A percentile compares a stretch with the other conserved stretches of the same genome.
Evolutionary conservation across 306 rosid species (phyloP).

Genomic region (Corylus avellana): DNA sequence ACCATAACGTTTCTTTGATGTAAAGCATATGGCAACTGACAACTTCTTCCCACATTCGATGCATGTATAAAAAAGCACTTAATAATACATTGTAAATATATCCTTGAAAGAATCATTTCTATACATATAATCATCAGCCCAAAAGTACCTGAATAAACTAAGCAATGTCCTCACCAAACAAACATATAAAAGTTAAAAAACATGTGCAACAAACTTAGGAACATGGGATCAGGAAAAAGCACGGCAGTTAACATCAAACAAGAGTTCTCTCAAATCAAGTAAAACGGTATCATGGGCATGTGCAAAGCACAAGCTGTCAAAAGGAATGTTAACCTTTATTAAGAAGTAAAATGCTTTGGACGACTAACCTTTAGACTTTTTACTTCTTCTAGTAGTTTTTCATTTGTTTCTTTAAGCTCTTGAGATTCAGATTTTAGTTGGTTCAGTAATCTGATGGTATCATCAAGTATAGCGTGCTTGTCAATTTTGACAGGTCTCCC

Average conservation of each 20-base stretch:
- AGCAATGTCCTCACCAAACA: background rate
- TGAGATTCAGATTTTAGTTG: constrained; percentile 74
- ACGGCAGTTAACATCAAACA: background rate
- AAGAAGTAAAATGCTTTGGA: constrained; percentile 1
- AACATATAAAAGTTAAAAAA: background rate
- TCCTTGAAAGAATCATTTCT: background rate
- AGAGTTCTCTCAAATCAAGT: background rate
- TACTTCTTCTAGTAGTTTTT: constrained; percentile 72
- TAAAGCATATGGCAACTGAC: background rate
- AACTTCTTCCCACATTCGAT: background rate
- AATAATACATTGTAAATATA: background rate
- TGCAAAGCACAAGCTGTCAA: background rate
- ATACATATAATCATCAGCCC: background rate
- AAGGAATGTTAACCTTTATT: background rate
- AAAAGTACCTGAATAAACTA: background rate
- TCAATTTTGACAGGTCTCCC: constrained; percentile 72
- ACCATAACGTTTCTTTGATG: background rate
- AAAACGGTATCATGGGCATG: background rate
- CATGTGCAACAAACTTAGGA: background rate
- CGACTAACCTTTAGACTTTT: constrained; percentile 68
- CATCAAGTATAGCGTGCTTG: constrained; percentile 81
- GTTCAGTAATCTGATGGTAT: constrained; percentile 75
- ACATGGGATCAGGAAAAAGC: background rate
- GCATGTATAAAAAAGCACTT: background rate
- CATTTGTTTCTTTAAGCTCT: constrained; percentile 75